Evolutionary conservation across 768 basidiomycete genomes (phyloP), one percentile per base, ranked within the genome.

Genomic region (Dacryopinax primogenitus): DNA sequence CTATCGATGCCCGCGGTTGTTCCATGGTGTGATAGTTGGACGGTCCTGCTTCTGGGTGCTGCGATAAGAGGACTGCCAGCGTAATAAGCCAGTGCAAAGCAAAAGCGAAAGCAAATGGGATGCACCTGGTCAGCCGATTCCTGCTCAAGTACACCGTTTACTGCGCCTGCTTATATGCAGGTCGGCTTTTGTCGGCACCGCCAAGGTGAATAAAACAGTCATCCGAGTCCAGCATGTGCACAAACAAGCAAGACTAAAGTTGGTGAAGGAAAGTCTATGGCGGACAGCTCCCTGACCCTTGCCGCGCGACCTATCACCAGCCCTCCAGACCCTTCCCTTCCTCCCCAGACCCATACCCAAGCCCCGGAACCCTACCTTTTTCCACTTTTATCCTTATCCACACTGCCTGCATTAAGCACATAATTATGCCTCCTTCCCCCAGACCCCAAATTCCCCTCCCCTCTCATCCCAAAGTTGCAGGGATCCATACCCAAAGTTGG

Each of bases 11-110:
- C 30, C 51, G 51, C 15, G 51, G 51, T 32, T 13, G 51, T 28
- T 26, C 51, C 51, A 58, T 58, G 4, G 51, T 58, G 51, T 28
- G 51, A 32, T 58, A 58, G 26, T 58, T 58, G 51, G 51, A 58
- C 26, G 51, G 51, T 4, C 51, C 51, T 58, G 51, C 51, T 30
- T 58, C 51, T 58, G 51, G 3, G 15, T 58, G 51, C 26, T 28
- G 13, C 9, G 51, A 58, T 58, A 58, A 58, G 51, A 30, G 51
- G 3, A 15, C 13, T 11, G 51, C 51, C 51, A 58, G 51, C 13
- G 26, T 58, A 30, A 28, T 32, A 18, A 44, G 7, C 41, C 16
- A 44, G 41, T 6, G 41, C 16, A 44, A 44, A 15, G 18, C 7
- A 44, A 21, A 58, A 58, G 32, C 51, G 51, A 30, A 58, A 30